Conservation (phyloP, 768 basidiomycete genomes). For the Fomitopsis pulvina region DNA sequence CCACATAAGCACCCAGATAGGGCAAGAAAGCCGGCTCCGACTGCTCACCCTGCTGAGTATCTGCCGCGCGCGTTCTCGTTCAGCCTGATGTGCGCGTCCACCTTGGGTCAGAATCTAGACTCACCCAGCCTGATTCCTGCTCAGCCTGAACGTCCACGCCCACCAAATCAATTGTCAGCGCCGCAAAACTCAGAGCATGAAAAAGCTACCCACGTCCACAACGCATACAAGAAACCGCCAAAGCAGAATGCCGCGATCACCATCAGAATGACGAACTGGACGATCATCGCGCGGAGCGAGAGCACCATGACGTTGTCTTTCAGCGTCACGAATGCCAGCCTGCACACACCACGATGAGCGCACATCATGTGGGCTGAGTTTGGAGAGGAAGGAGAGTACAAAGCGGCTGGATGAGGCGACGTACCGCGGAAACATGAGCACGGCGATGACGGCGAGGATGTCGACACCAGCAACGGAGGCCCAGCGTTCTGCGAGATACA, state of each 20-base stretch:
- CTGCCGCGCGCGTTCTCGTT: too few species aligned
- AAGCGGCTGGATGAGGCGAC: neutral
- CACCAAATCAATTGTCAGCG: conserved; percentile 1
- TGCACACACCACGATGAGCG: conserved; percentile 24
- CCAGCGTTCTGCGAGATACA: conserved; percentile 50
- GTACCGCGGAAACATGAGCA: conserved; percentile 83
- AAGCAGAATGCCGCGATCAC: conserved; percentile 86
- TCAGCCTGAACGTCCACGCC: conserved; percentile 40
- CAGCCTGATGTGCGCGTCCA: too few species aligned
- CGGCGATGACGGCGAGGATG: conserved; percentile 82
- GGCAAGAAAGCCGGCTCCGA: neutral
- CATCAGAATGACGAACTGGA: conserved; percentile 84
- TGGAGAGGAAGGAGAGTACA: neutral
- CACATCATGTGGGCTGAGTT: too few species aligned
- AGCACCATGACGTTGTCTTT: conserved; percentile 77
- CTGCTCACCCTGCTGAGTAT: conserved; percentile 30
- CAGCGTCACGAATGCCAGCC: conserved; percentile 86
- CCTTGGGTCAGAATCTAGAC: neutral
- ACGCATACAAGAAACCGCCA: conserved; percentile 85
- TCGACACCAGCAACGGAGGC: conserved; percentile 71
- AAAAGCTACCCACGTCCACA: conserved; percentile 73
- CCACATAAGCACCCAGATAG: neutral
- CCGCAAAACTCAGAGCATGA: neutral
- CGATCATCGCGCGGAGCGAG: conserved; percentile 85
- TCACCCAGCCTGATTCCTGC: conserved; percentile 44